phyloP scores from a whole-genome alignment of 495 filamentous ascomycete species.

The Tuber aestivum region DNA sequence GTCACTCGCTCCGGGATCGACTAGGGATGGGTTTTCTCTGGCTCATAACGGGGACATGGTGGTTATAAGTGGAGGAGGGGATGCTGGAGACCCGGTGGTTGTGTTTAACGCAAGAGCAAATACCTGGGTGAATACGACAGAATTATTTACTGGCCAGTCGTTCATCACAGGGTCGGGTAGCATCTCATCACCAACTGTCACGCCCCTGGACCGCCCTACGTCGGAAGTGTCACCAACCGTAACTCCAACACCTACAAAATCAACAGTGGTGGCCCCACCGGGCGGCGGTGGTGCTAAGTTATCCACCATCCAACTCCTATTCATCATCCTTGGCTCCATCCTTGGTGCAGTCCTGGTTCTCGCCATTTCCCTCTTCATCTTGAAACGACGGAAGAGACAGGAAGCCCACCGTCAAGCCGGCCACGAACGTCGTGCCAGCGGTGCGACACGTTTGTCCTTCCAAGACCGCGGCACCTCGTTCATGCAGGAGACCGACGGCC shows the following conservation, averaged over 20 bases:
- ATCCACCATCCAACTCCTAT: slow-evolving; percentile 60
- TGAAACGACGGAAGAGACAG: slow-evolving; percentile 53
- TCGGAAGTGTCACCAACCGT: slow-evolving; percentile 46
- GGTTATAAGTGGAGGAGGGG: slow-evolving; percentile 70
- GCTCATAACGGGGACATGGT: slow-evolving; percentile 58
- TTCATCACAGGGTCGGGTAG: slow-evolving; percentile 42
- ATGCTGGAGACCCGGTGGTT: slow-evolving; percentile 54
- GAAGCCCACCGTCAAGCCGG: slow-evolving; percentile 8
- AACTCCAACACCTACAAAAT: slow-evolving; percentile 43
- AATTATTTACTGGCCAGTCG: slow-evolving; percentile 54
- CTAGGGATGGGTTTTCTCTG: slow-evolving; percentile 58
- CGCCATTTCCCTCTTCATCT: slow-evolving; percentile 59
- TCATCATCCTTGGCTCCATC: slow-evolving; percentile 71
- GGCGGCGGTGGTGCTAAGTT: slow-evolving; percentile 43
- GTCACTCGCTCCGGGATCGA: slow-evolving; percentile 59
- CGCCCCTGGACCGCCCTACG: slow-evolving; percentile 44
- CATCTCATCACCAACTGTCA: slow-evolving; percentile 44
- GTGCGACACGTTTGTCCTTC: slow-evolving; percentile 33
- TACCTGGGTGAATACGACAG: slow-evolving; percentile 70
- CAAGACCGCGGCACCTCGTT: slow-evolving; percentile 40
- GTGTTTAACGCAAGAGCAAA: slow-evolving; percentile 79
- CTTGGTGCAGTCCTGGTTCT: slow-evolving; percentile 65
- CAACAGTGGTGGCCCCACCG: slow-evolving; percentile 21
- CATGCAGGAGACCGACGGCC: slow-evolving; percentile 36
- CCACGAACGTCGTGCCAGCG: slow-evolving; percentile 2